Conservation (phyloP, 352 stramenopile species). For the Phytophthora ohioensis region DNA sequence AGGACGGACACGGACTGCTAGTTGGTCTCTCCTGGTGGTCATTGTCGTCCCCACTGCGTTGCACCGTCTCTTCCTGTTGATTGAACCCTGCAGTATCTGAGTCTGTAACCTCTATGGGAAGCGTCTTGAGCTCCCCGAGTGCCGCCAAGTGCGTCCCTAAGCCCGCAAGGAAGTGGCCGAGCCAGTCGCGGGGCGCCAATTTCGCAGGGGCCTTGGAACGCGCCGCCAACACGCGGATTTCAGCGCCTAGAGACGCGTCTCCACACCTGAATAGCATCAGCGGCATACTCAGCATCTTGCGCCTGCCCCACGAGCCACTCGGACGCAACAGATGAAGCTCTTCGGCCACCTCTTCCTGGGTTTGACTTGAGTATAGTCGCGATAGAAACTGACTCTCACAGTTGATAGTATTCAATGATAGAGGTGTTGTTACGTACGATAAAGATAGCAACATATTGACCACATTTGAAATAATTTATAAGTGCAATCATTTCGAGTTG, state of each 20-base stretch:
- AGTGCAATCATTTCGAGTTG: constrained; percentile 6
- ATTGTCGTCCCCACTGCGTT: constrained; percentile 15
- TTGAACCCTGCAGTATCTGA: neutral
- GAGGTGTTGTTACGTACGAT: neutral
- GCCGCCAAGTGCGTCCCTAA: constrained; percentile 9
- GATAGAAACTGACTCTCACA: constrained; percentile 17
- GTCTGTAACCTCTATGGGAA: neutral
- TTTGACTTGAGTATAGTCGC: constrained; percentile 18
- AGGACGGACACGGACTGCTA: constrained; percentile 52
- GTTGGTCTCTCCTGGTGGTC: constrained; percentile 36
- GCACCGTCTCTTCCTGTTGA: constrained; percentile 9
- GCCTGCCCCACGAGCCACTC: constrained; percentile 3
- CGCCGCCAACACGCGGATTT: neutral
- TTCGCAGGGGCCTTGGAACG: constrained; percentile 7
- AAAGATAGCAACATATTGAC: constrained; percentile 7
- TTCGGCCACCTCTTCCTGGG: constrained; percentile 26
- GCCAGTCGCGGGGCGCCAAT: constrained; percentile 14
- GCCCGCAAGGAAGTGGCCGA: constrained; percentile 12
- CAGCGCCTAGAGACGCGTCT: neutral
- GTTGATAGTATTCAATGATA: constrained; percentile 8
- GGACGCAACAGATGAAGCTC: constrained; percentile 19
- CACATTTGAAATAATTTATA: neutral
- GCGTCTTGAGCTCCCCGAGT: constrained; percentile 7
- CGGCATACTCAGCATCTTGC: constrained; percentile 29
- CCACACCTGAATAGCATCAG: constrained; percentile 23